These are phyloP conservation scores for Cerioporus squamosus DNA, from an alignment of 1,284 basidiomycete genomes.

Conservation along the genomic window DNA sequence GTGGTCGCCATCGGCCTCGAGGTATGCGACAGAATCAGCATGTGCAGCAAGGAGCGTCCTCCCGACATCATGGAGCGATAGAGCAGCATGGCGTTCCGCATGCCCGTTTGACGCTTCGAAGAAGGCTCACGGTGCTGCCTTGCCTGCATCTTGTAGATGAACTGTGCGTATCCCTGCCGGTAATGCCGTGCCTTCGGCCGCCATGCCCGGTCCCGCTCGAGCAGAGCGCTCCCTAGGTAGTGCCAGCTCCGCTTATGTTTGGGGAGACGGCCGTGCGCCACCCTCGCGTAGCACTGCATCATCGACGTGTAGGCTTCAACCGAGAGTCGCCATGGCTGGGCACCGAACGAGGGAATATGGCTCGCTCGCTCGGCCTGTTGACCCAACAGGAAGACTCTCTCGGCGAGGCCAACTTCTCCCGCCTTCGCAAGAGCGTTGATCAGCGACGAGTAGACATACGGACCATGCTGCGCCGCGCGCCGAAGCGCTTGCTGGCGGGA, in stretches of 20 bases:
- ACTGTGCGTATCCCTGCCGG: slow-evolving; percentile 44
- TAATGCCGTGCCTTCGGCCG: slow-evolving; percentile 24
- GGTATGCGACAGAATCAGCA: slow-evolving; percentile 3
- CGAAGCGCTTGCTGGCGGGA: slow-evolving; percentile 38
- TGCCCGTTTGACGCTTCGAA: slow-evolving; percentile 28
- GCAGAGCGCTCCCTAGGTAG: slow-evolving; percentile 5
- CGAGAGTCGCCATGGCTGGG: slow-evolving; percentile 63
- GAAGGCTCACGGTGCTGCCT: background rate
- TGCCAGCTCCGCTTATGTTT: background rate
- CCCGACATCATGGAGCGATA: slow-evolving; percentile 43
- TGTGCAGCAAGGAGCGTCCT: slow-evolving; percentile 34
- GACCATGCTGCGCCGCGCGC: slow-evolving; percentile 56
- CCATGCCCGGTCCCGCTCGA: slow-evolving; percentile 16
- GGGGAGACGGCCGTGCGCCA: slow-evolving; percentile 42
- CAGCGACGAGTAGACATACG: slow-evolving; percentile 58
- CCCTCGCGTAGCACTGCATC: slow-evolving; percentile 62
- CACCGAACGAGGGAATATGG: slow-evolving; percentile 39
- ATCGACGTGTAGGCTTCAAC: slow-evolving; percentile 73
- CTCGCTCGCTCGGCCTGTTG: slow-evolving; percentile 59
- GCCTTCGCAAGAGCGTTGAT: slow-evolving; percentile 65
- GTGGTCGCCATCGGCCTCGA: background rate
- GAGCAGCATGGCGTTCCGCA: slow-evolving; percentile 37
- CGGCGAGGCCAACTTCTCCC: slow-evolving; percentile 58
- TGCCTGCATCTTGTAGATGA: slow-evolving; percentile 19
- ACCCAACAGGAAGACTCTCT: slow-evolving; percentile 66